Evolutionary conservation across 805 yeast genomes (phyloP).

Genomic region (Teunomyces atbi): DNA sequence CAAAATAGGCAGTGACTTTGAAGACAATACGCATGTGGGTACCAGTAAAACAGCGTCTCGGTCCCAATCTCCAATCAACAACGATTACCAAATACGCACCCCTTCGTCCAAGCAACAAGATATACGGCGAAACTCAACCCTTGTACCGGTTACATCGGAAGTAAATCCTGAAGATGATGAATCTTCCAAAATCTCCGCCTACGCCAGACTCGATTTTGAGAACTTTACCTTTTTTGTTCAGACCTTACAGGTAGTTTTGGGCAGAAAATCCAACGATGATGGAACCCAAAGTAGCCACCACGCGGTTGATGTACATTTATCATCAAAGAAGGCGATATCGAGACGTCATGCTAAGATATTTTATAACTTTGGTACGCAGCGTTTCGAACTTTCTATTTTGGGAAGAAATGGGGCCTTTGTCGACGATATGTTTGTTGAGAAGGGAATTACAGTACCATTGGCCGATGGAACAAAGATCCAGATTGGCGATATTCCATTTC

Average conservation of each 20-base stretch:
- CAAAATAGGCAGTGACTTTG: slow-evolving; percentile 1
- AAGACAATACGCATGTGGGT: background rate
- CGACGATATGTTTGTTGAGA: slow-evolving; percentile 83
- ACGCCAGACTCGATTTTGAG: slow-evolving; percentile 85
- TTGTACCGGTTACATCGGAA: slow-evolving; percentile 19
- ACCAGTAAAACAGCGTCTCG: slow-evolving; percentile 13
- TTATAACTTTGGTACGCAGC: slow-evolving; percentile 93
- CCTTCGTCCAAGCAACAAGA: slow-evolving; percentile 8
- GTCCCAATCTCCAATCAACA: slow-evolving; percentile 14
- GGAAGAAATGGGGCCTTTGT: slow-evolving; percentile 98
- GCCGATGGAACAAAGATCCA: slow-evolving; percentile 81
- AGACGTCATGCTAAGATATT: slow-evolving; percentile 93
- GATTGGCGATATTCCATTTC: slow-evolving; percentile 88
- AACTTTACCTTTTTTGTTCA: slow-evolving; percentile 94
- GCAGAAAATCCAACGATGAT: slow-evolving; percentile 66
- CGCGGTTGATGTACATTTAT: slow-evolving; percentile 88
- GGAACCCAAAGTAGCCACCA: slow-evolving; percentile 62
- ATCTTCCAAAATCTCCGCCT: slow-evolving; percentile 47
- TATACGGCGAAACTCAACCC: slow-evolving; percentile 14
- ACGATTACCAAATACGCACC: background rate
- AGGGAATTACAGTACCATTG: slow-evolving; percentile 88
- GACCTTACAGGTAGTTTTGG: slow-evolving; percentile 88
- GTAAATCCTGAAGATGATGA: slow-evolving; percentile 13
- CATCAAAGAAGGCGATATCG: slow-evolving; percentile 89
- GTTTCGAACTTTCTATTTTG: slow-evolving; percentile 86